A percentile compares a stretch with the other conserved stretches of the same genome.
These are phyloP conservation scores for Candida maltosa DNA, from an alignment of 805 yeast genomes.

Conservation along the genomic window DNA sequence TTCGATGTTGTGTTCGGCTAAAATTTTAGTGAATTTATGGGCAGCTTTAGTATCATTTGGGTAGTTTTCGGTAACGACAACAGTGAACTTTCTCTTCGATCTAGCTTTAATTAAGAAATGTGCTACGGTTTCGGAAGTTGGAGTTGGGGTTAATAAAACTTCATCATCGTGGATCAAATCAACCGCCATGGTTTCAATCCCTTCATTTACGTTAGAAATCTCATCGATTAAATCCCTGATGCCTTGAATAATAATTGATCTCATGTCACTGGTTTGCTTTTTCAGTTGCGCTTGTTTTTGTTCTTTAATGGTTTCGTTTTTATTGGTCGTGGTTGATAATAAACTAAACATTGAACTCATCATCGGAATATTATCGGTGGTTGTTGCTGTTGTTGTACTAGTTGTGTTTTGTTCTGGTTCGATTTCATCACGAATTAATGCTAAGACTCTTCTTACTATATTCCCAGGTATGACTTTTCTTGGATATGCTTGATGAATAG, in stretches of 20 bases:
- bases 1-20: constrained; percentile 84
- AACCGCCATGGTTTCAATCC: constrained; percentile 83
- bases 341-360: constrained; percentile 85
- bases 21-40: constrained; percentile 71
- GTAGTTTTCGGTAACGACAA: constrained; percentile 84
- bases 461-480: constrained; percentile 87
- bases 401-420: constrained; percentile 44
- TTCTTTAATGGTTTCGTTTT: constrained; percentile 19
- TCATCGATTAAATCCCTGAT: constrained; percentile 91
- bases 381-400: constrained; percentile 9
- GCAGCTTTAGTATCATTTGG: constrained; percentile 84
- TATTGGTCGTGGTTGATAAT: constrained; percentile 47
- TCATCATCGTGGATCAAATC: constrained; percentile 94
- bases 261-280: constrained; percentile 57
- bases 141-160: constrained; percentile 86
- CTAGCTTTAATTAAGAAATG: constrained; percentile 85
- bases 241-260: constrained; percentile 86
- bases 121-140: constrained; percentile 83
- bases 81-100: constrained; percentile 86
- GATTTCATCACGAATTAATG: constrained; percentile 82
- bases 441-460: constrained; percentile 83
- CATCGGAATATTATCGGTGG: constrained; percentile 47
- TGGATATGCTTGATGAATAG: constrained; percentile 78
- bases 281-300: constrained; percentile 28
- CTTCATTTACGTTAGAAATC: constrained; percentile 83